Evolutionary conservation across 2,329 filamentous ascomycete species (phyloP).

Genomic region (Elsinoe fawcettii): DNA sequence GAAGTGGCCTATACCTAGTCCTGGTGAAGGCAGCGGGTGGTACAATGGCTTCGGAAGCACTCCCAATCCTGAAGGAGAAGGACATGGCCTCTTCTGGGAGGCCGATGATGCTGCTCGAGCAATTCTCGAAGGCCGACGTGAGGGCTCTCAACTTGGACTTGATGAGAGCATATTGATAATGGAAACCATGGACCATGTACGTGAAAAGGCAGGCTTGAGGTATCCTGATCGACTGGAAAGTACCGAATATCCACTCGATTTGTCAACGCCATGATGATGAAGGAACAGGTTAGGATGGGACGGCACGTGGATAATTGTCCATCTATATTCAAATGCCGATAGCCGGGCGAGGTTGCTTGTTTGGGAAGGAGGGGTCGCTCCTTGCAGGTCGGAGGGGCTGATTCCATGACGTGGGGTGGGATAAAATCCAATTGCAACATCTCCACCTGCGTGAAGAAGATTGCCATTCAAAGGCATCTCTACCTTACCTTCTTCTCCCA

Average conservation of each 20-base stretch:
- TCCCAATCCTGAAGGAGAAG: not conserved
- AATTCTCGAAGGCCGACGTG: not conserved
- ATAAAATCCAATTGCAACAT: not conserved
- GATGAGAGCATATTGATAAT: no score
- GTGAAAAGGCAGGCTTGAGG: not conserved
- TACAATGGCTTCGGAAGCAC: no score
- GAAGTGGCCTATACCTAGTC: no score
- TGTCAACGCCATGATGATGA: not conserved
- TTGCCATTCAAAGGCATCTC: not conserved
- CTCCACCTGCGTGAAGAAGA: not conserved
- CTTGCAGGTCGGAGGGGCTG: not conserved
- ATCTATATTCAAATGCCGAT: not conserved
- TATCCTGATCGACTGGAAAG: not conserved
- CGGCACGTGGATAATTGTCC: not conserved
- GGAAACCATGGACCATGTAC: no score
- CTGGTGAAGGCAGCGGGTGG: no score
- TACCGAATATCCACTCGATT: not conserved
- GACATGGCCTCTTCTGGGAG: not conserved
- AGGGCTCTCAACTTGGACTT: no score
- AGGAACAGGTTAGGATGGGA: not conserved
- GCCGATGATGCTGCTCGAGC: not conserved
- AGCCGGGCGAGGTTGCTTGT: not conserved
- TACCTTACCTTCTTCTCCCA: not conserved
- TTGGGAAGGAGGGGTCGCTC: constrained; percentile 2
- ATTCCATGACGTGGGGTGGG: constrained; percentile 5